phyloP scores from a whole-genome alignment of 139 green algal species.

The Picochlorum sp. region DNA sequence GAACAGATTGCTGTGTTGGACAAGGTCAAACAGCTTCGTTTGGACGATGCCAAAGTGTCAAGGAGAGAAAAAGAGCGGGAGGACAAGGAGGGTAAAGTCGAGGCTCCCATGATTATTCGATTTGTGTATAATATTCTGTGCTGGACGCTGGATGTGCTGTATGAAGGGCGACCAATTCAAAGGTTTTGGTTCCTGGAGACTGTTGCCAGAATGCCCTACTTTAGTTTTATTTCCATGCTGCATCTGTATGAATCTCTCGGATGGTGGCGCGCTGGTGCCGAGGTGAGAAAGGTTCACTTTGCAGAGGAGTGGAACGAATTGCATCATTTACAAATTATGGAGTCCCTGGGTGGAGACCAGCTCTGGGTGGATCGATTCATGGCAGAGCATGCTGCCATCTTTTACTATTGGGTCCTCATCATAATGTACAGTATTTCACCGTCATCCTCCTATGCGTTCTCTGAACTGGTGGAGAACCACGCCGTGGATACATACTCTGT shows the following conservation, averaged over 20 bases:
- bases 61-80: slow-evolving; percentile 56
- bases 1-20: slow-evolving; percentile 27
- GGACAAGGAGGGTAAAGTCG: neutral
- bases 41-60: slow-evolving; percentile 71
- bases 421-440: slow-evolving; percentile 68
- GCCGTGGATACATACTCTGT: slow-evolving; percentile 82
- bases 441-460: slow-evolving; percentile 86
- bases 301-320: slow-evolving; percentile 95
- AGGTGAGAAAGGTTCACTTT: slow-evolving; percentile 81
- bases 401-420: slow-evolving; percentile 86
- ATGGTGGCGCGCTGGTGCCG: slow-evolving; percentile 75
- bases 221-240: slow-evolving; percentile 89
- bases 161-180: slow-evolving; percentile 63
- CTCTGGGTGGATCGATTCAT: slow-evolving; percentile 86
- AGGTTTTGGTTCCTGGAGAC: slow-evolving; percentile 91
- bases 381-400: slow-evolving; percentile 71
- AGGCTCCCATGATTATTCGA: slow-evolving; percentile 32
- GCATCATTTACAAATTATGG: slow-evolving; percentile 91
- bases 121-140: slow-evolving; percentile 62
- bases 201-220: slow-evolving; percentile 94
- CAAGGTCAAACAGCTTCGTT: slow-evolving; percentile 45
- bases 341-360: slow-evolving; percentile 86
- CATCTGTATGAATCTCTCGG: slow-evolving; percentile 87
- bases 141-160: slow-evolving; percentile 62
- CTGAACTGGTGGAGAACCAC: slow-evolving; percentile 76